A percentile compares a stretch with the other conserved stretches of the same genome.
These are phyloP conservation scores for Lichtheimia hyalospora DNA, from an alignment of 371 early-diverging fungal genomes.

Conservation along the genomic window DNA sequence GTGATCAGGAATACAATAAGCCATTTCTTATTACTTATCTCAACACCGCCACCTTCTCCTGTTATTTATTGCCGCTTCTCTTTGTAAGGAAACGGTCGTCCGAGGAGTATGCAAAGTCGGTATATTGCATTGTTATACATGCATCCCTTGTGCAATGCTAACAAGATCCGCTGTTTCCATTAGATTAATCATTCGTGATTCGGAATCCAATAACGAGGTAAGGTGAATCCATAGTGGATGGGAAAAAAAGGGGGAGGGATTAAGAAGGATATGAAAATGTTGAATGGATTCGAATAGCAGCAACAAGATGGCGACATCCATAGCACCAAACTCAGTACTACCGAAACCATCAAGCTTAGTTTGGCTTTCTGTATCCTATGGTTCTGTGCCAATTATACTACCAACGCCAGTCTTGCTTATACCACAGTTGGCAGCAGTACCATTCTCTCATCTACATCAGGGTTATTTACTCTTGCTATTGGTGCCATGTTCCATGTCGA, in stretches of 20 bases:
- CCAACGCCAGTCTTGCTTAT: conserved; percentile 76
- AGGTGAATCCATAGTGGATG: background rate
- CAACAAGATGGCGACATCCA: background rate
- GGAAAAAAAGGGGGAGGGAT: background rate
- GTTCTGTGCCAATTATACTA: conserved; percentile 79
- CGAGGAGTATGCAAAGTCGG: conserved; percentile 22
- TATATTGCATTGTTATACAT: conserved; percentile 1
- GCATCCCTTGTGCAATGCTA: too few species aligned
- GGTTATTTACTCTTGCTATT: conserved; percentile 75
- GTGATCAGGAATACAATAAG: conserved; percentile 67
- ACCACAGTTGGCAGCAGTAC: conserved; percentile 84
- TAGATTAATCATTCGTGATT: conserved; percentile 10
- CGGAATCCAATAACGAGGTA: background rate
- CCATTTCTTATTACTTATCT: conserved; percentile 82
- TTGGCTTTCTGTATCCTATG: conserved; percentile 78
- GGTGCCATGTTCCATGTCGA: conserved; percentile 69
- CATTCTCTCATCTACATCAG: conserved; percentile 75
- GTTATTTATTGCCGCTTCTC: conserved; percentile 59
- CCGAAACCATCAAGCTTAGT: conserved; percentile 67
- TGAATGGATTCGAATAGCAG: background rate
- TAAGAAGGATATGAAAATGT: background rate
- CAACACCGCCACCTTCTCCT: conserved; percentile 77
- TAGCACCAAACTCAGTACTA: conserved; percentile 29
- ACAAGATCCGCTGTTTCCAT: too few species aligned
- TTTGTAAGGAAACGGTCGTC: conserved; percentile 7